These are phyloP conservation scores for Capsicum pubescens DNA, from an alignment of 257 asterid genomes.

Conservation along the genomic window DNA sequence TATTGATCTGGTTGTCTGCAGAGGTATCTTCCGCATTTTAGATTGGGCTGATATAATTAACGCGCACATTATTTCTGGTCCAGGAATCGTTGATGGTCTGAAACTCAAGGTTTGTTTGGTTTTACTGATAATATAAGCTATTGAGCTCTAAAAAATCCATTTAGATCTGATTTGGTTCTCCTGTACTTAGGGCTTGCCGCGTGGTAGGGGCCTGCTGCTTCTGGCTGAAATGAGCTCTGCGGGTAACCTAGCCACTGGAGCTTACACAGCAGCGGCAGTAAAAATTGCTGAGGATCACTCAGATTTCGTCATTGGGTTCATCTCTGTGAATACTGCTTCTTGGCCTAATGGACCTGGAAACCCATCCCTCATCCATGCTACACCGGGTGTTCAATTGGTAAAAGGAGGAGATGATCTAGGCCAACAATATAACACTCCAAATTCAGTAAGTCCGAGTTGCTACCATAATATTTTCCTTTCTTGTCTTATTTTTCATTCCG, in stretches of 20 bases:
- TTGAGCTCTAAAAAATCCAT: neutral
- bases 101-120: constrained; percentile 69
- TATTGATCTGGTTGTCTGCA: constrained; percentile 47
- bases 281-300: constrained; percentile 92
- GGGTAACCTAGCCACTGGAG: constrained; percentile 92
- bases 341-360: constrained; percentile 88
- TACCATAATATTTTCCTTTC: neutral
- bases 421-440: constrained; percentile 91
- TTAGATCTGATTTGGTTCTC: constrained; percentile 33
- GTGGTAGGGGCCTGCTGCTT: constrained; percentile 83
- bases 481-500: neutral
- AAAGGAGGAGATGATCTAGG: constrained; percentile 96
- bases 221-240: constrained; percentile 99
- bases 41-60: constrained; percentile 98
- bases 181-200: constrained; percentile 71
- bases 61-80: constrained; percentile 97
- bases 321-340: constrained; percentile 91
- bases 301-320: constrained; percentile 96
- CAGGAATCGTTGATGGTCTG: constrained; percentile 95
- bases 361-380: constrained; percentile 84
- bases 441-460: constrained; percentile 64
- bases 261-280: constrained; percentile 89
- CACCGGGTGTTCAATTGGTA: constrained; percentile 95
- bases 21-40: constrained; percentile 81
- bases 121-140: neutral